These are phyloP conservation scores for Cydonia oblonga DNA, from an alignment of 331 rosid genomes.

Conservation along the genomic window DNA sequence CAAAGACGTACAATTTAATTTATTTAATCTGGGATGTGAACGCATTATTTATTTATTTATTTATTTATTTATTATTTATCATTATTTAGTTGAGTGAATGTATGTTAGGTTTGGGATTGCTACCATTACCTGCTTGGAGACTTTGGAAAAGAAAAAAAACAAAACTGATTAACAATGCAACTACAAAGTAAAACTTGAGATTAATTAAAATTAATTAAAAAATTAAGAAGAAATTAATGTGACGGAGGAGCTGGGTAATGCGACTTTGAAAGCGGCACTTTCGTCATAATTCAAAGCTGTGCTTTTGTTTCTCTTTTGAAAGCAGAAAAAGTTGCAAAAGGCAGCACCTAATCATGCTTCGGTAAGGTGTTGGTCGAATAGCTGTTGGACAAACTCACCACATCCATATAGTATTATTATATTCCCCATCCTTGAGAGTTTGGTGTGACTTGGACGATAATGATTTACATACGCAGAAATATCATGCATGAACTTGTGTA, in stretches of 20 bases:
- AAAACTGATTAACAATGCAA: neutral
- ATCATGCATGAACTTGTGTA: no score
- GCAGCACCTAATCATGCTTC: conserved; percentile 5
- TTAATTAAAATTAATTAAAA: neutral
- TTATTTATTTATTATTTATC: no score
- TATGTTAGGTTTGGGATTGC: neutral
- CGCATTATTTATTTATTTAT: no score
- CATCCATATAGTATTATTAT: neutral
- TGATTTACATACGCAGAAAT: no score
- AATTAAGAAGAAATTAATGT: no score
- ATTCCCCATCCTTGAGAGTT: neutral
- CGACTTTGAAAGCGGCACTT: neutral
- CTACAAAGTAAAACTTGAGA: neutral
- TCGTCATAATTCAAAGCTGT: conserved; percentile 2
- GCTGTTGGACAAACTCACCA: neutral
- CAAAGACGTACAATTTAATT: no score
- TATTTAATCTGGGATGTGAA: no score
- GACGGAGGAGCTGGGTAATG: no score
- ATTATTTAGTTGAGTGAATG: neutral
- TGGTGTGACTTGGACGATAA: no score
- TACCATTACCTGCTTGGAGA: neutral
- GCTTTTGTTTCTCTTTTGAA: neutral
- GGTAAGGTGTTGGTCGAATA: neutral
- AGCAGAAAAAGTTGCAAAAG: conserved; percentile 11
- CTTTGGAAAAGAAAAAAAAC: neutral